Base-by-base conservation (phyloP, 2,329 filamentous ascomycete species). In the Lojkania enalia region DNA sequence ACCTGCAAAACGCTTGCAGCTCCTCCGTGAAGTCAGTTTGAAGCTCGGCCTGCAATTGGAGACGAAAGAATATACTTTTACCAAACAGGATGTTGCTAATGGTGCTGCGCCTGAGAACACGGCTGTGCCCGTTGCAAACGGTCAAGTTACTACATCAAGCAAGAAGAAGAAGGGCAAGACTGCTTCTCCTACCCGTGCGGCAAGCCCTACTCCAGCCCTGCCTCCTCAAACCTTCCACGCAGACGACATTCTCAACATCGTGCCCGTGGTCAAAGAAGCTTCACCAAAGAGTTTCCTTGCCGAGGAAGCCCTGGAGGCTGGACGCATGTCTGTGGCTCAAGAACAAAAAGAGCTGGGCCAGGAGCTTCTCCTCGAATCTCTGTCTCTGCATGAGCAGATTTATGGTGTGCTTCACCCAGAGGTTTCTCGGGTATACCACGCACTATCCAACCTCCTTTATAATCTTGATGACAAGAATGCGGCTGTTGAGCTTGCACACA, bases 331-430 rank as follows among this genome's bases (percentile, higher is more conserved):
- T n/a, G 85, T 99, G 49, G 83, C 94, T 60, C 92, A 97, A 68
- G 87, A 89, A 67, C 90, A 99, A 76, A 92, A 88, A 74, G 94
- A 96, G 73, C 83, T 99, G 35, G 94, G 94, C 30, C 91, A 96
- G 71, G 94, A 99, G 71, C 81, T 99, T 44, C 81, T 99, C 20
- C 77, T 97, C n/a, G 94, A 99, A 72, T 96, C 91, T 27, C 76
- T 99, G 49, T 96, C 94, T 35, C 77, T 99, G 32, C 92, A 99
- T 64, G 94, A 99, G 77, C 94, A 99, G 71, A 97, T 99, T 57
- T 99, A 99, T 63, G 94, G 94, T 49, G 95, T 97, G 45, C 79
- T 99, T 19, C 94, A 99, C 67, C 91, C 94, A 1, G 94, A 99
- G 73, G 92, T 97, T 48, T 94, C 92, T 35, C 85, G 91, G 53